Percentiles rank a stretch among this genome's conserved stretches.
Evolutionary conservation across 345 rosid genomes (phyloP).

Genomic region (Corchorus olitorius): DNA sequence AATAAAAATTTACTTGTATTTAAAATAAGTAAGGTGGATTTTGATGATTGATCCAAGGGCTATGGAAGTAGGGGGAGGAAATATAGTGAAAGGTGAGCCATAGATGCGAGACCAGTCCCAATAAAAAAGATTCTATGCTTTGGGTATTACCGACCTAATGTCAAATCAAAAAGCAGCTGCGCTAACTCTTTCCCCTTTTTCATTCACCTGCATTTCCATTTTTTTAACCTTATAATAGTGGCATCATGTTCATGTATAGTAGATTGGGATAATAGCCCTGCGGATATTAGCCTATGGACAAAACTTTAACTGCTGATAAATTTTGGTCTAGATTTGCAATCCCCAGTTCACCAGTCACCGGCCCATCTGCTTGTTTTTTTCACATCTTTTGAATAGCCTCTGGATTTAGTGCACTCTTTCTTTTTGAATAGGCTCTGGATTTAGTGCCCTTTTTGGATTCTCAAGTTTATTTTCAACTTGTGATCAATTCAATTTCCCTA

Average conservation of each 20-base stretch:
- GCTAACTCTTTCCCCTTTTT: background rate
- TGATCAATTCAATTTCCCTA: too few species aligned
- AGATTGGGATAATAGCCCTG: background rate
- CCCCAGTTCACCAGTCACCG: too few species aligned
- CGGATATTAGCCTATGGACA: background rate
- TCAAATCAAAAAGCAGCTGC: background rate
- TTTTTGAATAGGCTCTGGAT: too few species aligned
- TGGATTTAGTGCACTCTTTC: too few species aligned
- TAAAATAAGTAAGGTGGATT: too few species aligned
- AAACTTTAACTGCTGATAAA: background rate
- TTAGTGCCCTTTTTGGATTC: too few species aligned
- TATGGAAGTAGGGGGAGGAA: background rate
- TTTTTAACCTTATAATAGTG: background rate
- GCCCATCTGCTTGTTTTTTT: too few species aligned
- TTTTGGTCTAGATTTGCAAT: background rate
- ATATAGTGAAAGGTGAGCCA: background rate
- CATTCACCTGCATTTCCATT: background rate
- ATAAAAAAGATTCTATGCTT: background rate
- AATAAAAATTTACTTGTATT: background rate
- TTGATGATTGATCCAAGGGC: background rate
- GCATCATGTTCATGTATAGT: background rate
- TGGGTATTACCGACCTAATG: slow-evolving; percentile 2
- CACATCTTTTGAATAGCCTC: too few species aligned
- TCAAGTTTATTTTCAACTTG: too few species aligned
- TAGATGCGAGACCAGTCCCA: background rate